A percentile compares a stretch with the other conserved stretches of the same genome.
These are phyloP conservation scores for Suillus luteus DNA, from an alignment of 768 basidiomycete species.

Conservation along the genomic window DNA sequence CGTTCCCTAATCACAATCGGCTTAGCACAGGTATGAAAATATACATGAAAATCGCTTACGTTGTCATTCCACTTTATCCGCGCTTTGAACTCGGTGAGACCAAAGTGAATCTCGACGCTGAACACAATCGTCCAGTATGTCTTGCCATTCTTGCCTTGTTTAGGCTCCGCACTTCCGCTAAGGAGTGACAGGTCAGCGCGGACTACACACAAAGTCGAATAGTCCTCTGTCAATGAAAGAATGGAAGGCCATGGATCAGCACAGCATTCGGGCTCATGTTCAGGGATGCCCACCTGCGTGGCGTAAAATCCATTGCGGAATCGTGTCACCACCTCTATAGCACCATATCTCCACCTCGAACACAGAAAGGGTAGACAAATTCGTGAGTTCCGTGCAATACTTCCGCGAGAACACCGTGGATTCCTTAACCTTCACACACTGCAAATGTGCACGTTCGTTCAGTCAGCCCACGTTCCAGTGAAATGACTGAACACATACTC, in stretches of 20 bases:
- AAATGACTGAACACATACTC: conserved; percentile 44
- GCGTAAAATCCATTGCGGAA: conserved; percentile 76
- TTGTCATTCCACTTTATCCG: conserved; percentile 83
- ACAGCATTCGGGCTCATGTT: conserved; percentile 1
- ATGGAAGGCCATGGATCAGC: conserved; percentile 11
- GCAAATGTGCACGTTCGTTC: conserved; percentile 7
- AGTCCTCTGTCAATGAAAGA: conserved; percentile 48
- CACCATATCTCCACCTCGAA: conserved; percentile 89
- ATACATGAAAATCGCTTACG: conserved; percentile 43
- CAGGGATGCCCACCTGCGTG: conserved; percentile 37
- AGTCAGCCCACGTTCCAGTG: conserved; percentile 15
- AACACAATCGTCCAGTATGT: conserved; percentile 85
- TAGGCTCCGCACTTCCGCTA: conserved; percentile 69
- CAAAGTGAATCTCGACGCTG: conserved; percentile 82
- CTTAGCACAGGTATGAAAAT: conserved; percentile 8
- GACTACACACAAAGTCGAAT: conserved; percentile 77
- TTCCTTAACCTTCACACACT: conserved; percentile 78
- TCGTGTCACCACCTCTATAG: conserved; percentile 69
- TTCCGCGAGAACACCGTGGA: conserved; percentile 81
- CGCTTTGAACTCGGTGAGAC: conserved; percentile 79
- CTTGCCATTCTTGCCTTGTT: conserved; percentile 62
- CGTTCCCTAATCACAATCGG: conserved; percentile 48
- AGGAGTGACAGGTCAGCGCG: conserved; percentile 76
- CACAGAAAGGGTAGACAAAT: conserved; percentile 69
- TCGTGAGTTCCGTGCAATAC: conserved; percentile 82